Base-by-base conservation (phyloP, 371 early-diverging fungal species). In the Saksenaea oblongispora region DNA sequence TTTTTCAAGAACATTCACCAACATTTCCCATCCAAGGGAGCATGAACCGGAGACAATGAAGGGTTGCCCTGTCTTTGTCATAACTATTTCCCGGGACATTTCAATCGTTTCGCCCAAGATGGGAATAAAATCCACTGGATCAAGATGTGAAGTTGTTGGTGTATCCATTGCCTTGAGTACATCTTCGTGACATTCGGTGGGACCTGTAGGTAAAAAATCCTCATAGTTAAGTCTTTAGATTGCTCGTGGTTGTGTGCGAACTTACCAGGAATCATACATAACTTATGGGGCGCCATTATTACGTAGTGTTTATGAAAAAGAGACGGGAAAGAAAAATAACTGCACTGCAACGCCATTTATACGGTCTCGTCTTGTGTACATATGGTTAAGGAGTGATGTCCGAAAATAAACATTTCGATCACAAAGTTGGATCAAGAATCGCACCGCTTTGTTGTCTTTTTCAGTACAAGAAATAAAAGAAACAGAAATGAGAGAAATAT, bases 21-120 rank as follows among this genome's bases (percentile, higher is more conserved):
- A 39, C 9, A 18, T 34, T 15, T 97, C 97, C 97, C 98, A 97
- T 26, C 95, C 95, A 47, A 96, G 82, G 18, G 93, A 94, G 37
- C 98, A 96, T 10, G 95, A 95, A 59, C 97, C 98, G 35, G 96
- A 89, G 41, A 96, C 84, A 69, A 98, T 84, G 76, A 97, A 95
- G 18, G 98, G 98, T 75, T 98, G 98, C 14, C 88, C 96, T 15
- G 78, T 79, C 61, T 89, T 86, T 24, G 94, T 90, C 55, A 88
- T 80, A 41, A 95, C 85, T 14, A 96, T 89, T 64, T 89, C 74
- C 59, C 96, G 88, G 31, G 92, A 79, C 75, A 92, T 86, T 72
- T 94, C 93, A 61, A 98, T 84, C 10, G 88, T 69, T 59, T 90
- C 89, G 56, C 98, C 95, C 74, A 96, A 95, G 69, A 84, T 82